Conservation (phyloP, 768 basidiomycete genomes). For the Panaeolus cyanescens region DNA sequence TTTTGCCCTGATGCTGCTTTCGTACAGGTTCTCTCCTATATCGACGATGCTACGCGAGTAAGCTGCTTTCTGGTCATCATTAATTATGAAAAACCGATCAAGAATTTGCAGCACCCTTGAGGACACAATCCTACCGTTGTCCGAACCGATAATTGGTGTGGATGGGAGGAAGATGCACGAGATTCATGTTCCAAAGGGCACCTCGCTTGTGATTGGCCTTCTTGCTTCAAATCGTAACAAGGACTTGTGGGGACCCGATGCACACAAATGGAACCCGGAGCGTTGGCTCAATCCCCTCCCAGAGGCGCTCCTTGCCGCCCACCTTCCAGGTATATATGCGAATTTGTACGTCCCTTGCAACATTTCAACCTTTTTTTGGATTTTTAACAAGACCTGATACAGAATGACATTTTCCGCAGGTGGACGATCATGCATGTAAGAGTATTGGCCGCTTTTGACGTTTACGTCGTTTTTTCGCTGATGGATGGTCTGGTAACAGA, state of each 20-base stretch:
- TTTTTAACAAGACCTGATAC: neutral
- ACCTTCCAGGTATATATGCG: slow-evolving; percentile 20
- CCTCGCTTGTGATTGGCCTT: slow-evolving; percentile 36
- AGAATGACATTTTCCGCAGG: slow-evolving; percentile 16
- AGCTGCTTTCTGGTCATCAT: neutral
- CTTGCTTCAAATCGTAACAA: slow-evolving; percentile 28
- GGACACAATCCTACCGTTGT: slow-evolving; percentile 41
- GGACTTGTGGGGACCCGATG: slow-evolving; percentile 36
- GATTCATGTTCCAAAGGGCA: slow-evolving; percentile 38
- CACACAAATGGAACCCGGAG: slow-evolving; percentile 37
- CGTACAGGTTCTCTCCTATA: neutral
- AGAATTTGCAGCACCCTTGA: slow-evolving; percentile 10
- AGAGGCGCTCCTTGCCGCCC: slow-evolving; percentile 17
- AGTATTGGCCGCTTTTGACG: neutral
- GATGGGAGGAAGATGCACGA: slow-evolving; percentile 36
- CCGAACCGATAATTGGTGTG: slow-evolving; percentile 37
- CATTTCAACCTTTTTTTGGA: neutral
- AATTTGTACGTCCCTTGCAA: slow-evolving; percentile 5
- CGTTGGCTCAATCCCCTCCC: slow-evolving; percentile 40
- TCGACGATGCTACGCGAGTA: neutral
- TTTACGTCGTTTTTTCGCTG: neutral
- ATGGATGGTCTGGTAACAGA: no score
- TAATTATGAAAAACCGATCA: no score
- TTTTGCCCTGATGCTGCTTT: neutral
- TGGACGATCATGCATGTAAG: slow-evolving; percentile 14